Evolutionary conservation across 148 eudicot genomes (phyloP).

Genomic region (Oxyria digyna): DNA sequence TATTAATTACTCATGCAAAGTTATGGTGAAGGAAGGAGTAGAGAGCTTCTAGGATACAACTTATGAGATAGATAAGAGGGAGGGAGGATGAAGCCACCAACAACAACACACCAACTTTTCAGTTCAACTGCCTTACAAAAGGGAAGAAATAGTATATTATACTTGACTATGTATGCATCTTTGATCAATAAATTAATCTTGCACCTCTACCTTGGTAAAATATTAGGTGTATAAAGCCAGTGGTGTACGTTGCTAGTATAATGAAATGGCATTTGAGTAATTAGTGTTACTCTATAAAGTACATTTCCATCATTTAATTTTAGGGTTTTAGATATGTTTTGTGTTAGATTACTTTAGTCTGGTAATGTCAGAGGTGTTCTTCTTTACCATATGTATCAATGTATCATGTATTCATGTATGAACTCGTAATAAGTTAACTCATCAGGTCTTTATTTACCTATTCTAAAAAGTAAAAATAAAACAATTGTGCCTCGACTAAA

Average conservation of each 20-base stretch:
- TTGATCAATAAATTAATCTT: slow-evolving; percentile 12
- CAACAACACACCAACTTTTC: slow-evolving; percentile 44
- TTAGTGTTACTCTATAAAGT: background rate
- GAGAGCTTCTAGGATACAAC: slow-evolving; percentile 20
- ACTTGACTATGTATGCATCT: background rate
- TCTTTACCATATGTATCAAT: too few species aligned
- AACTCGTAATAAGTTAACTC: too few species aligned
- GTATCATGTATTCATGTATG: too few species aligned
- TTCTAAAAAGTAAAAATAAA: too few species aligned
- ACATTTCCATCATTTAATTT: background rate
- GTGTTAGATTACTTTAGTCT: too few species aligned
- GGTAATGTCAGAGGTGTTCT: too few species aligned
- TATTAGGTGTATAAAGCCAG: background rate
- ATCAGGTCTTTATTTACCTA: too few species aligned
- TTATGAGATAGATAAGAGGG: slow-evolving; percentile 3
- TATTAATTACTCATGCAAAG: slow-evolving; percentile 8
- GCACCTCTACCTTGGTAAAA: slow-evolving; percentile 4
- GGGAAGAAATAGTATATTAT: slow-evolving; percentile 1
- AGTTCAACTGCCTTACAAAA: slow-evolving; percentile 62
- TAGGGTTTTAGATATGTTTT: background rate
- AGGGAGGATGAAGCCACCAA: slow-evolving; percentile 50
- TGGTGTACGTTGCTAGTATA: background rate
- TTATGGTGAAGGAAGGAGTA: slow-evolving; percentile 11
- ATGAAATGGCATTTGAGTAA: background rate
- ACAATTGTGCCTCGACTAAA: too few species aligned